Base-by-base conservation (phyloP, 2,329 filamentous ascomycete genomes). In the Penicillium sp. region DNA sequence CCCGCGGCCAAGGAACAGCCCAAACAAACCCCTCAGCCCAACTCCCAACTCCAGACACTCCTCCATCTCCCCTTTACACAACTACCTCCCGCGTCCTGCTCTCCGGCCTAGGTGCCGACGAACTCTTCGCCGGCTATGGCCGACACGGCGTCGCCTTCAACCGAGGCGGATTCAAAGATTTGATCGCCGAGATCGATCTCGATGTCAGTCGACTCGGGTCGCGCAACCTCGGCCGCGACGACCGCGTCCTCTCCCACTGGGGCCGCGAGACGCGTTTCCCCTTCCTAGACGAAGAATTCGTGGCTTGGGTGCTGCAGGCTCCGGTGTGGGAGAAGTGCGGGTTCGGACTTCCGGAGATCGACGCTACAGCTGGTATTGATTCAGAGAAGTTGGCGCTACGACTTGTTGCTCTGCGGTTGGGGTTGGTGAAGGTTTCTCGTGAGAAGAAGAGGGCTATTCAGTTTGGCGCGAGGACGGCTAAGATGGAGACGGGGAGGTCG, bases 401-500 rank as follows among this genome's bases (percentile, higher is more conserved):
- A 23, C 79, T 96, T 23, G 75, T 96, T 23, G 91, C 92, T 0
- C 83, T 86, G 72, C 82, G 85, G 31, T 75, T 97, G 36, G 89
- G 87, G 3, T 87, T 97, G 84, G 72, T 72, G 2, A 76, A 75
- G 6, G 90, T 92, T 2, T 87, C 93, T 5, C 77, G 78, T n/a
- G 92, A 97, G 75, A 96, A 94, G 81, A 99, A 99, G 76, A 82
- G 92, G 69, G 93, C 93, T 19, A 92, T 92, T 57, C 90, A 94
- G 74, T 94, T 94, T 68, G 90, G 90, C 15, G 86, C 90, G 3
- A 81, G 89, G 64, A 92, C 90, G 4, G 90, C 90, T 15, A 94
- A 92, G 77, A 92, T 93, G 86, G 87, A 91, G 69, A 75, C 68
- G 46, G 76, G 79, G 38, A 84, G 79, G 67, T 83, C 83, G 13